A percentile compares a stretch with the other conserved stretches of the same genome.
These are phyloP conservation scores for Lecanicillium sp. DNA, from an alignment of 2,329 filamentous ascomycete genomes.

Conservation along the genomic window DNA sequence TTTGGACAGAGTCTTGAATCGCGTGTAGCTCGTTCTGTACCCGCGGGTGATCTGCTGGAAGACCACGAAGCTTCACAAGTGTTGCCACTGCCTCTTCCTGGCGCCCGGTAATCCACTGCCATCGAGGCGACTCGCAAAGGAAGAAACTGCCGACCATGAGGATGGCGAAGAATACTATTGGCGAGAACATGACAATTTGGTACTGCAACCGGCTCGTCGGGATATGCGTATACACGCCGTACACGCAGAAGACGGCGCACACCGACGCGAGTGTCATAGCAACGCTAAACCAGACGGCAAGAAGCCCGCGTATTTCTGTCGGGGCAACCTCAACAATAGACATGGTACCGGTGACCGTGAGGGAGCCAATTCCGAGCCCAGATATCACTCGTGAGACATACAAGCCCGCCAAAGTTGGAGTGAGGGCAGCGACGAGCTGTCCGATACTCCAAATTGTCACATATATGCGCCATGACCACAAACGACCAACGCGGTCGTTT, in stretches of 20 bases:
- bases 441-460: background rate
- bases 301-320: slow-evolving; percentile 22
- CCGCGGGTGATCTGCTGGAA: slow-evolving; percentile 17
- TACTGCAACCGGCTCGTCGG: slow-evolving; percentile 22
- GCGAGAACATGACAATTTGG: slow-evolving; percentile 18
- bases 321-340: slow-evolving; percentile 26
- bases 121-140: slow-evolving; percentile 28
- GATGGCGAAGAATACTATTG: slow-evolving; percentile 17
- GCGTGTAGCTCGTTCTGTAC: slow-evolving; percentile 18
- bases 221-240: slow-evolving; percentile 13
- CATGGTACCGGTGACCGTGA: slow-evolving; percentile 22
- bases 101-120: slow-evolving; percentile 24
- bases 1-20: slow-evolving; percentile 19
- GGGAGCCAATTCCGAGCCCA: slow-evolving; percentile 3
- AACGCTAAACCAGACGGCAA: slow-evolving; percentile 24
- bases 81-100: slow-evolving; percentile 16
- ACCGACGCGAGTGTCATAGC: slow-evolving; percentile 16
- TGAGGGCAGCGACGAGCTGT: background rate
- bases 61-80: slow-evolving; percentile 17
- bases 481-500: slow-evolving; percentile 12
- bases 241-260: slow-evolving; percentile 15
- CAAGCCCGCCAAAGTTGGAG: background rate
- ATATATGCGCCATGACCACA: slow-evolving; percentile 7
- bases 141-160: slow-evolving; percentile 23
- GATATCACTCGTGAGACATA: slow-evolving; percentile 2